Conservation (phyloP, 2,329 filamentous ascomycete genomes). For the Botrytis deweyae region DNA sequence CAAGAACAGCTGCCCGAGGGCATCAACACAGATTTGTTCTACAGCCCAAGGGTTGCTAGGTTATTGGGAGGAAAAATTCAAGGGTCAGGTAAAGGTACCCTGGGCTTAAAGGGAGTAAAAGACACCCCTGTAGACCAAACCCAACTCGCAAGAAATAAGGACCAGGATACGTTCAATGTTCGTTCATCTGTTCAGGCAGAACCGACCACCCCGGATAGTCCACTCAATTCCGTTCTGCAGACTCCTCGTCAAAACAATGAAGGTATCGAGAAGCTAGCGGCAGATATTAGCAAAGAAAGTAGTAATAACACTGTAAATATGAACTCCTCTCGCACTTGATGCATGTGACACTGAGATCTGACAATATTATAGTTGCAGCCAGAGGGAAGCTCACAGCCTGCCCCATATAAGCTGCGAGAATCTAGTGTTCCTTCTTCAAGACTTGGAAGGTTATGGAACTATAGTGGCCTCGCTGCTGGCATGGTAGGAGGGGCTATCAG, state of each 20-base stretch:
- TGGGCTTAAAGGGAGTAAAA: slow-evolving; percentile 40
- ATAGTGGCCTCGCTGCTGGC: slow-evolving; percentile 85
- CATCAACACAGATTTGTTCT: slow-evolving; percentile 61
- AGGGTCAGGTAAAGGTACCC: slow-evolving; percentile 22
- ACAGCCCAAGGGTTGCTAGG: slow-evolving; percentile 56
- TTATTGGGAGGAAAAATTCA: slow-evolving; percentile 51
- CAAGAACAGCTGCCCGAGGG: slow-evolving; percentile 54
- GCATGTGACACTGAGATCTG: slow-evolving; percentile 46
- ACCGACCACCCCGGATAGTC: slow-evolving; percentile 23
- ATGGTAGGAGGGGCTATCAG: slow-evolving; percentile 92
- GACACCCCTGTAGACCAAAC: slow-evolving; percentile 41
- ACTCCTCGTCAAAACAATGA: slow-evolving; percentile 32
- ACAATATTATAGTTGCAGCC: slow-evolving; percentile 41
- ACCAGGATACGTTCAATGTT: slow-evolving; percentile 42
- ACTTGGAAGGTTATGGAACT: slow-evolving; percentile 89
- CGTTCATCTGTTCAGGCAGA: slow-evolving; percentile 21
- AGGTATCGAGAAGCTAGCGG: slow-evolving; percentile 48
- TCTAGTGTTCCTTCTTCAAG: slow-evolving; percentile 88
- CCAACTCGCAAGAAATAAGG: slow-evolving; percentile 36
- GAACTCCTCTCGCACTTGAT: not conserved
- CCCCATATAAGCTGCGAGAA: slow-evolving; percentile 71
- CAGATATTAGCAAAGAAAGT: slow-evolving; percentile 44
- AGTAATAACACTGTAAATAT: slow-evolving; percentile 34
- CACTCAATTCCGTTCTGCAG: not conserved
- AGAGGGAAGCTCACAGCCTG: slow-evolving; percentile 33